Base-by-base conservation (phyloP, 2,329 filamentous ascomycete genomes). In the Hymenoscyphus scutula region DNA sequence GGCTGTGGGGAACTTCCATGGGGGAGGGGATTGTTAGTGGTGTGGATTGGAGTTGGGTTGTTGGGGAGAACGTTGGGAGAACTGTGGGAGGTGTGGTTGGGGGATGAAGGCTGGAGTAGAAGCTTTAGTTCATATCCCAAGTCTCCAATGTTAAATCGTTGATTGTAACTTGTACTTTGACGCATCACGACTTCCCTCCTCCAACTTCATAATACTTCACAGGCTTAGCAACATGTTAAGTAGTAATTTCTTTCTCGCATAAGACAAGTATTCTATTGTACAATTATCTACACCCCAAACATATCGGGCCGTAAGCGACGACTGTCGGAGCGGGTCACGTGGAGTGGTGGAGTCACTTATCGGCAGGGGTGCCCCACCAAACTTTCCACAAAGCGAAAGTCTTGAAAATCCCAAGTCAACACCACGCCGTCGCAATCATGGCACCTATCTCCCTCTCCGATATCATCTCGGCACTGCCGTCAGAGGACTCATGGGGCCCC, bases 401-500 rank as follows among this genome's bases (percentile, higher is more conserved):
- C 41, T 48, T 19, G 10, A 48, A 48, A 48, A 48, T 48, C 41
- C 19, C n/a, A 45, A 48, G 41, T 48, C 41, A 48, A 48, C 55
- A 37, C 25, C 30, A 61, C 59, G 65, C 57, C 58, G 48, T 67
- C 69, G 69, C 69, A 72, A 76, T 67, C 65, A 84, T 83, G 81
- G 77, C 81, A 69, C 78, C 80, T 64, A 78, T 80, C 62, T 84
- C 84, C 62, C 81, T 88, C 69, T 78, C 84, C 69, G 83, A 87
- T 72, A 84, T 92, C 68, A 89, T 91, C 75, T 81, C 88, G 74
- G 83, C 85, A 73, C 85, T 92, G 74, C 89, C 89, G 66, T 81
- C 88, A 61, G 88, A 89, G 74, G 89, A 91, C 73, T 85, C 88
- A 77, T 99, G 95, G 95, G 95, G 95, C 64, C 94, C 94, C 60